A percentile compares a stretch with the other conserved stretches of the same genome.
phyloP scores from a whole-genome alignment of 352 stramenopile species.

The Globisporangium recalcitrans region DNA sequence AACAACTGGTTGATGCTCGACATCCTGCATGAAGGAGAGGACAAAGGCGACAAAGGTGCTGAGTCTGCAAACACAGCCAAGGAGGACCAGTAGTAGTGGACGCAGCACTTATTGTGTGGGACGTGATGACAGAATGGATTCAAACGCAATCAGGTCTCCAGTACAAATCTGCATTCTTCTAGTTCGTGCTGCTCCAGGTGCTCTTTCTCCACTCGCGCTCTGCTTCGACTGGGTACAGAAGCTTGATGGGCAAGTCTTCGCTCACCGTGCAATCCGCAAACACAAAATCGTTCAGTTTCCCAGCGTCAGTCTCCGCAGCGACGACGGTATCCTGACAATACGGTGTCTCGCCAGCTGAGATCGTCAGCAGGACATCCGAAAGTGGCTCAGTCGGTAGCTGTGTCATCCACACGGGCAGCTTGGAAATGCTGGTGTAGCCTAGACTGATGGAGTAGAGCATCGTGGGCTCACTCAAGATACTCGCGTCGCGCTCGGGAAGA shows the following conservation, averaged over 20 bases:
- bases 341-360: slow-evolving; percentile 4
- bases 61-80: background rate
- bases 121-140: background rate
- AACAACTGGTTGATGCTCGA: slow-evolving; percentile 44
- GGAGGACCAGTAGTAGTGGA: background rate
- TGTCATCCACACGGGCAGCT: background rate
- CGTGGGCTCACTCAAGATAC: background rate
- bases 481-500: slow-evolving; percentile 5
- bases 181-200: background rate
- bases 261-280: background rate
- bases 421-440: background rate
- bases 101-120: too few species aligned
- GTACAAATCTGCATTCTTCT: too few species aligned
- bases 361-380: background rate
- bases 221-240: slow-evolving; percentile 3
- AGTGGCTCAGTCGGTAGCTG: background rate
- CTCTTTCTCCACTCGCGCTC: slow-evolving; percentile 1
- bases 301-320: background rate
- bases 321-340: background rate
- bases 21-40: slow-evolving; percentile 24
- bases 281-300: background rate
- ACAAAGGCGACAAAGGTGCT: background rate
- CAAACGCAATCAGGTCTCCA: too few species aligned
- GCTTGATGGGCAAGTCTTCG: background rate
- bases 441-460: slow-evolving; percentile 3